Evolutionary conservation across 352 stramenopile genomes (phyloP).

Genomic region (Phytophthora tubulina): DNA sequence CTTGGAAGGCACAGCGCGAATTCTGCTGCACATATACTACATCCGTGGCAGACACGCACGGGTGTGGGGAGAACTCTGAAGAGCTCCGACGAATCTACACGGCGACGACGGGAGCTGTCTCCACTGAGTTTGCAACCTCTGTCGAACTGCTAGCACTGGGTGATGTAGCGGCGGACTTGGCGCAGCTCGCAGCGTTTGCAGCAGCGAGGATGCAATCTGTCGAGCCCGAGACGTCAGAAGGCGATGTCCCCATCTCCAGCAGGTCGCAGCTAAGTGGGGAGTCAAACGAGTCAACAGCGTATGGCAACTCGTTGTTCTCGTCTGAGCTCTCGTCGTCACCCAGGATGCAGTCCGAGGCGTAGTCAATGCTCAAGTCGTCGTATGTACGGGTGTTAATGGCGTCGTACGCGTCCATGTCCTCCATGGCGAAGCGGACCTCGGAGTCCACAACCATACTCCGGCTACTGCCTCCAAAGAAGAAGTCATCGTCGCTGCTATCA

Average conservation of each 20-base stretch:
- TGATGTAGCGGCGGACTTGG: constrained; percentile 27
- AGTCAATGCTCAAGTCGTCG: constrained; percentile 73
- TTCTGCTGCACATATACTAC: constrained; percentile 43
- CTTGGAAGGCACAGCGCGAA: constrained; percentile 26
- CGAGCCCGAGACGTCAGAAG: constrained; percentile 63
- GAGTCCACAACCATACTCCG: constrained; percentile 58
- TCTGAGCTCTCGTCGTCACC: constrained; percentile 64
- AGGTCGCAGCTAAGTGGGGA: constrained; percentile 57
- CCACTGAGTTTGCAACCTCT: constrained; percentile 22
- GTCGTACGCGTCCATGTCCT: constrained; percentile 83
- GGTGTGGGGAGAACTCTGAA: constrained; percentile 15
- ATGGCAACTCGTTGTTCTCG: constrained; percentile 69
- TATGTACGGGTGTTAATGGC: constrained; percentile 59
- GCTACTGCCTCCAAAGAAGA: constrained; percentile 55
- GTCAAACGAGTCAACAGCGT: constrained; percentile 70
- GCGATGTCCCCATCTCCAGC: constrained; percentile 74
- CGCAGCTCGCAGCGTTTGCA: constrained; percentile 36
- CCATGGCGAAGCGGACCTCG: constrained; percentile 72
- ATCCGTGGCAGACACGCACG: constrained; percentile 24
- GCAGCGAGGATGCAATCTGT: constrained; percentile 63
- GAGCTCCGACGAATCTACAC: constrained; percentile 27
- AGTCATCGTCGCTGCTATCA: constrained; percentile 64
- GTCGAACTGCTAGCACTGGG: constrained; percentile 24
- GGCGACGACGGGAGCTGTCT: constrained; percentile 34
- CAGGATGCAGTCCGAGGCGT: constrained; percentile 74